phyloP scores from a whole-genome alignment of 2,329 filamentous ascomycete genomes.

The Calonectria crousiana region DNA sequence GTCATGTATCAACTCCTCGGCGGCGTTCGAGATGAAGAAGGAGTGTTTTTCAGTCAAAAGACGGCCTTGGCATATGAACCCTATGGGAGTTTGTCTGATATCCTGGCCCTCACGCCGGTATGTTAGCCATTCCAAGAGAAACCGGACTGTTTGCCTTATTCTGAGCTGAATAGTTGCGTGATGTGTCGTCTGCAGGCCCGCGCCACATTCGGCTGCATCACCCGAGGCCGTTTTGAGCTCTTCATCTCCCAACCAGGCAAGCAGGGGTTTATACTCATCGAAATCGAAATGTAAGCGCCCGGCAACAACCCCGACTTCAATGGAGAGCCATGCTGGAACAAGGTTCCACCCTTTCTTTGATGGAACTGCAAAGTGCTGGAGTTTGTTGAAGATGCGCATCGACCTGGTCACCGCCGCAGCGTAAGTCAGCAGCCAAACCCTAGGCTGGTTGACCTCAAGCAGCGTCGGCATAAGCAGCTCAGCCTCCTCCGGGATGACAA shows the following conservation, averaged over 20 bases:
- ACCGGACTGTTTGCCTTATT: conserved; percentile 47
- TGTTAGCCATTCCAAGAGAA: conserved; percentile 68
- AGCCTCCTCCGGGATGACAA: conserved; percentile 74
- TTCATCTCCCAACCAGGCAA: background rate
- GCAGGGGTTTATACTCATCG: conserved; percentile 55
- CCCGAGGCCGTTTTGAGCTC: conserved; percentile 26
- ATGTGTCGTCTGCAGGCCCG: background rate
- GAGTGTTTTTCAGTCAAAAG: background rate
- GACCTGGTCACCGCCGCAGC: conserved; percentile 69
- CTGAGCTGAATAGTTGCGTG: background rate
- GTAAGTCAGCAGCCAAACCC: conserved; percentile 62
- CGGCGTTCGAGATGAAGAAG: conserved; percentile 28
- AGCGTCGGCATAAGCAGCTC: conserved; percentile 65
- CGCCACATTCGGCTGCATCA: background rate
- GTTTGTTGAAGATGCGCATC: conserved; percentile 70
- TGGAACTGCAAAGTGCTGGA: conserved; percentile 67
- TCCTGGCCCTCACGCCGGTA: conserved; percentile 66
- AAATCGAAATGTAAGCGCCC: conserved; percentile 72
- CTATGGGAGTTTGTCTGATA: conserved; percentile 70
- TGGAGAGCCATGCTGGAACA: conserved; percentile 64
- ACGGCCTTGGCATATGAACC: conserved; percentile 66
- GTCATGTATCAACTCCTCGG: no score
- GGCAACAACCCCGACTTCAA: conserved; percentile 71
- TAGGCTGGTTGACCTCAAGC: conserved; percentile 25
- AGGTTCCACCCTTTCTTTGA: conserved; percentile 52